Conservation (phyloP, 2,329 filamentous ascomycete species). For the Stagonosporopsis cucurbitacearum region DNA sequence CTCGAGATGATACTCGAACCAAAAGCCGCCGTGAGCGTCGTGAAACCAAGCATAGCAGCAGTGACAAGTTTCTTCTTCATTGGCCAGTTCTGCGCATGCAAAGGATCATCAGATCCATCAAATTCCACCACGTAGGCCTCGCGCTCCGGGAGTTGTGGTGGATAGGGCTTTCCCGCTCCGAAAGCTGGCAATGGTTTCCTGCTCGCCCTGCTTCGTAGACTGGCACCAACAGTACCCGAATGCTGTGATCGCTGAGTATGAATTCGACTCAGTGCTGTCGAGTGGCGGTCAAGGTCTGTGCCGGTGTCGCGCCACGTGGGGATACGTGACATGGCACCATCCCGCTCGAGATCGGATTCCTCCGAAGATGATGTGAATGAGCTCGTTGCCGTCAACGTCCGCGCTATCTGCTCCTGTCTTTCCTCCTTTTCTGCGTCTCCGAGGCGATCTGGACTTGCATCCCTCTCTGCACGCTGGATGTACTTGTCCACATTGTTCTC, state of each 20-base stretch:
- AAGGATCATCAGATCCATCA: conserved; percentile 79
- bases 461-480: conserved; percentile 61
- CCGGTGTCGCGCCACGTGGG: conserved; percentile 66
- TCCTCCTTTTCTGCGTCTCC: conserved; percentile 49
- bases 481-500: conserved; percentile 58
- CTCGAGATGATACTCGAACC: conserved; percentile 57
- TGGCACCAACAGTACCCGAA: conserved; percentile 70
- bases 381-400: conserved; percentile 62
- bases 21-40: conserved; percentile 72
- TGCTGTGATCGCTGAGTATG: conserved; percentile 75
- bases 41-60: conserved; percentile 73
- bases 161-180: conserved; percentile 76
- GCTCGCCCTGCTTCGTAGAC: conserved; percentile 56
- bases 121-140: conserved; percentile 74
- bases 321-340: conserved; percentile 61
- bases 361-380: conserved; percentile 55
- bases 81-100: conserved; percentile 89
- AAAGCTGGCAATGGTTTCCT: conserved; percentile 69
- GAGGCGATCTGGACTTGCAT: conserved; percentile 56
- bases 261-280: conserved; percentile 73
- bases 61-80: conserved; percentile 76
- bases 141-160: conserved; percentile 70
- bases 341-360: conserved; percentile 49
- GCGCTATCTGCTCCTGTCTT: conserved; percentile 57
- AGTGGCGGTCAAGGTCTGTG: conserved; percentile 66